phyloP scores from a whole-genome alignment of 257 asterid species.

The Anisodus acutangulus region DNA sequence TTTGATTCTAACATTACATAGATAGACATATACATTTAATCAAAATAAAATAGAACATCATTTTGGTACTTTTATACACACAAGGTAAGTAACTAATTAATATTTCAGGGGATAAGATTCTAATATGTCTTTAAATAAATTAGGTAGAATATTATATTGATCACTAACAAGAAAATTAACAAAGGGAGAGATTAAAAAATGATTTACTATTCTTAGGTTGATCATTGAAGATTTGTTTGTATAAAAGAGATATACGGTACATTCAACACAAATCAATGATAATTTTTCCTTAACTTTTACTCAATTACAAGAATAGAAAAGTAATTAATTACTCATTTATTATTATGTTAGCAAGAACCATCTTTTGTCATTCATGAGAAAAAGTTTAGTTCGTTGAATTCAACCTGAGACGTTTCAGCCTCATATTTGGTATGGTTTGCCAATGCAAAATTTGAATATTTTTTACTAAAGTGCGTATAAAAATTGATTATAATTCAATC shows the following conservation, averaged over 20 bases:
- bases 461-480: no score
- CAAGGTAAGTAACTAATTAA: neutral
- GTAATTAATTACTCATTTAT: neutral
- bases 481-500: no score
- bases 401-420: no score
- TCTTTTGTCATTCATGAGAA: no score
- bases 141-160: neutral
- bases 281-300: constrained; percentile 16
- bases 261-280: neutral
- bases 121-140: neutral
- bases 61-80: neutral
- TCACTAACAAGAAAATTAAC: neutral
- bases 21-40: neutral
- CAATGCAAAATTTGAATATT: no score
- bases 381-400: no score
- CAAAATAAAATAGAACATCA: no score
- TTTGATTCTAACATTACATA: neutral
- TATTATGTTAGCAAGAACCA: neutral
- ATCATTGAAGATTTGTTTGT: neutral
- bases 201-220: neutral
- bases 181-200: neutral
- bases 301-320: neutral
- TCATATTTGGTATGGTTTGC: no score
- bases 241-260: neutral
- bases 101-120: no score